Conservation (phyloP, 257 asterid genomes). For the Solanum sitiens region DNA sequence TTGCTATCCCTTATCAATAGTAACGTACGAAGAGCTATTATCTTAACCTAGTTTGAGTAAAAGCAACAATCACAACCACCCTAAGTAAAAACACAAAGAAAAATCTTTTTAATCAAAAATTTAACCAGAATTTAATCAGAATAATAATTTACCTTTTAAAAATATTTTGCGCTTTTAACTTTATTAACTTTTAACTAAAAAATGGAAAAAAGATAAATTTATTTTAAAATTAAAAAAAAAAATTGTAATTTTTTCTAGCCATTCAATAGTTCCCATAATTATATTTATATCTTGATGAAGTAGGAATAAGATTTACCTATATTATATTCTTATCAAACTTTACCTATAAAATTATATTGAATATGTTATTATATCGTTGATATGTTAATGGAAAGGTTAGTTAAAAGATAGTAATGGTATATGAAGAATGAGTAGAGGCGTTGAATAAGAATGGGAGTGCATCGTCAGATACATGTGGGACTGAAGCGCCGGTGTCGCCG, state of each 20-base stretch:
- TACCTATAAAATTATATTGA: accelerated
- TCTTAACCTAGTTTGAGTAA: not conserved
- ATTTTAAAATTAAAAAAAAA: too few relatives aligned
- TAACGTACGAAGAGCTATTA: not conserved
- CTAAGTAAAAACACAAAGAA: too few relatives aligned
- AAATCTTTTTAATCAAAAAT: too few relatives aligned
- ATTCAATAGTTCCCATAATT: too few relatives aligned
- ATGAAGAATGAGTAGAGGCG: not conserved
- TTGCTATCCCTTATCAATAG: not conserved
- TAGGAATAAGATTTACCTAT: accelerated
- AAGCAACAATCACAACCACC: not conserved
- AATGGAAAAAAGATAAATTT: too few relatives aligned
- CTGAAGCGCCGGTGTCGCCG: conserved; percentile 24
- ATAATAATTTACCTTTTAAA: too few relatives aligned
- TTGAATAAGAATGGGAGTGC: not conserved
- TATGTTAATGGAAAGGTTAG: not conserved
- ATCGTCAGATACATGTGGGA: conserved; percentile 14
- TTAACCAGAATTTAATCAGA: too few relatives aligned
- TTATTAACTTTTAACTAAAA: too few relatives aligned
- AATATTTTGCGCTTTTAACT: too few relatives aligned
- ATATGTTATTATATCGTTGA: accelerated
- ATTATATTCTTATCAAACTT: accelerated
- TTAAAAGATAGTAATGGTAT: not conserved
- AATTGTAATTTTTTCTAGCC: too few relatives aligned
- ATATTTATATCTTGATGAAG: not conserved